Evolutionary conservation across 805 yeast genomes (phyloP).

Genomic region (Grigorovia humatica): DNA sequence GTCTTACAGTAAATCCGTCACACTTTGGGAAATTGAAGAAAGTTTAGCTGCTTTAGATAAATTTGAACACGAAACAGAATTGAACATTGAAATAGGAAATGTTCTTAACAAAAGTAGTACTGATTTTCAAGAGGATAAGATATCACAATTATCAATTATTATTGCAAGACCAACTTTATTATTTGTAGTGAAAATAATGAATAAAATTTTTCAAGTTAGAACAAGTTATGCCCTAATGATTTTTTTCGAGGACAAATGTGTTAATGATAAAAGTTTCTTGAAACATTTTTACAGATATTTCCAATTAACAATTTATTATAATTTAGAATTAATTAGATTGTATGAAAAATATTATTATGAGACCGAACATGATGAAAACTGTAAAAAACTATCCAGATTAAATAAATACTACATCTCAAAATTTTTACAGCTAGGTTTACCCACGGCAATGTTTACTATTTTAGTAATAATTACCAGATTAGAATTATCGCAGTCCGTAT

Average conservation of each 20-base stretch:
- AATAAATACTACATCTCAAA: slow-evolving; percentile 18
- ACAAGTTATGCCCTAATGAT: slow-evolving; percentile 20
- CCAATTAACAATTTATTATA: slow-evolving; percentile 3
- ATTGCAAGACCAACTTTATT: slow-evolving; percentile 10
- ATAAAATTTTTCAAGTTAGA: slow-evolving; percentile 17
- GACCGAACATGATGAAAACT: slow-evolving; percentile 10
- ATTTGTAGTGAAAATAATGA: slow-evolving; percentile 19
- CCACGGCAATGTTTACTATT: slow-evolving; percentile 16
- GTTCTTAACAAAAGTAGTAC: slow-evolving; percentile 1
- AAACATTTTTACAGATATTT: slow-evolving; percentile 18
- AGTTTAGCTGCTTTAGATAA: slow-evolving; percentile 10
- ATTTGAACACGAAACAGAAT: slow-evolving; percentile 7
- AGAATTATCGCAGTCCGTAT: not conserved
- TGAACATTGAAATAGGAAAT: not conserved
- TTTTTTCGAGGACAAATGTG: slow-evolving; percentile 17
- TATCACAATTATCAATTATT: slow-evolving; percentile 4
- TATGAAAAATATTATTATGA: slow-evolving; percentile 17
- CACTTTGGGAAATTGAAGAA: slow-evolving; percentile 11
- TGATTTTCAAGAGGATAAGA: slow-evolving; percentile 1
- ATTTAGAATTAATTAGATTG: slow-evolving; percentile 1
- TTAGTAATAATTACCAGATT: slow-evolving; percentile 19
- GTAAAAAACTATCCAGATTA: slow-evolving; percentile 8
- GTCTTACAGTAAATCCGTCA: slow-evolving; percentile 8
- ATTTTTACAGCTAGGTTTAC: slow-evolving; percentile 19
- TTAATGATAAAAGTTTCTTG: slow-evolving; percentile 2